Percentiles rank a stretch among this genome's conserved stretches.
Conservation (phyloP, 2,329 filamentous ascomycete species). For the Penicillium decumbens region DNA sequence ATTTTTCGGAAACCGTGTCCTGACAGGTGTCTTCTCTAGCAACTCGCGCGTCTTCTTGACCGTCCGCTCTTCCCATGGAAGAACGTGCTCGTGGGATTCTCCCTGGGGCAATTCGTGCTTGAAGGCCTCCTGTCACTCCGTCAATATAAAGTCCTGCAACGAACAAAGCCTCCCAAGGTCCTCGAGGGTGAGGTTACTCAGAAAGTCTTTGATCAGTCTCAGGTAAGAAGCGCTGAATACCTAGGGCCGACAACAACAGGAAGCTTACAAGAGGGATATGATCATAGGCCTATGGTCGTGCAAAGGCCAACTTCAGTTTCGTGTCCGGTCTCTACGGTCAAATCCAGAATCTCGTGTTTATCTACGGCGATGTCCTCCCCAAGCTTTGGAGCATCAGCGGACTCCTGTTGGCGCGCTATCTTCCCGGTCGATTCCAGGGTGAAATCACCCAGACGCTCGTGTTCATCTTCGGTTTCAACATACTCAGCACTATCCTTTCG, state of each 20-base stretch:
- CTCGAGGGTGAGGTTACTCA: conserved; percentile 82
- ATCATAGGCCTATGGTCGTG: conserved; percentile 75
- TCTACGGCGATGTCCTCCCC: conserved; percentile 85
- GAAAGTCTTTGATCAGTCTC: conserved; percentile 89
- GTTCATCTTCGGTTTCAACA: conserved; percentile 82
- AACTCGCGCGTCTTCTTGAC: conserved; percentile 81
- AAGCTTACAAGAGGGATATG: conserved; percentile 1
- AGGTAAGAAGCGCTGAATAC: conserved; percentile 49
- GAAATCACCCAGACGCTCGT: conserved; percentile 91
- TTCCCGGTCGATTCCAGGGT: conserved; percentile 74
- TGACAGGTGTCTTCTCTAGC: conserved; percentile 35
- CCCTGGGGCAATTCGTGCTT: conserved; percentile 81
- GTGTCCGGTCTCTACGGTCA: conserved; percentile 77
- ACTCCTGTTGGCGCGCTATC: conserved; percentile 65
- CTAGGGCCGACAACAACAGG: not conserved
- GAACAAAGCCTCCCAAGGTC: conserved; percentile 75
- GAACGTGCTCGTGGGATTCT: conserved; percentile 90
- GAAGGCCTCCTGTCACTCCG: conserved; percentile 85
- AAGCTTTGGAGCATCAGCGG: conserved; percentile 85
- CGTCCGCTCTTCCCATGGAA: conserved; percentile 96
- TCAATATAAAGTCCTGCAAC: conserved; percentile 82
- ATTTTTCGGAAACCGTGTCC: not conserved
- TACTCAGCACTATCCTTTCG: conserved; percentile 73
- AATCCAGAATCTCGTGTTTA: conserved; percentile 80
- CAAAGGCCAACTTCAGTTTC: conserved; percentile 87